These are phyloP conservation scores for Quercus cerris DNA, from an alignment of 306 rosid genomes.

Conservation along the genomic window DNA sequence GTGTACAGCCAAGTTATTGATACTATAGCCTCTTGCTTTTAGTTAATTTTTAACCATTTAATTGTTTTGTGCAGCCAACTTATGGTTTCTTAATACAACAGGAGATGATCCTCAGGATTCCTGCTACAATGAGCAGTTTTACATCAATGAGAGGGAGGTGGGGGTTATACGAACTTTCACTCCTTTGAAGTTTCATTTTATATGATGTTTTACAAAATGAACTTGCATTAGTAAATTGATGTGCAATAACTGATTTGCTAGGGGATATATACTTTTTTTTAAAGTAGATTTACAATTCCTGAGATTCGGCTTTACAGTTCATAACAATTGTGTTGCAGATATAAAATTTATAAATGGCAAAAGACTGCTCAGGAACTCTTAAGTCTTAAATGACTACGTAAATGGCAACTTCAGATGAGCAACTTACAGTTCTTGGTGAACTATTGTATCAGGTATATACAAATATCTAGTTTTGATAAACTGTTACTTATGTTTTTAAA, in stretches of 20 bases:
- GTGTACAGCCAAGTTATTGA: not conserved
- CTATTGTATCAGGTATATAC: constrained; percentile 78
- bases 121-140: no score
- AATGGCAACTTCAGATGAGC: constrained; percentile 49
- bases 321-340: constrained; percentile 49
- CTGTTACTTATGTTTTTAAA: not conserved
- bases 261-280: not conserved
- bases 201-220: not conserved
- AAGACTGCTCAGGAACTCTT: no score
- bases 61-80: not conserved
- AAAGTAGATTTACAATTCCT: not conserved
- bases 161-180: not conserved
- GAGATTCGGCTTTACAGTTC: constrained; percentile 10
- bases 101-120: not conserved
- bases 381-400: no score
- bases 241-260: not conserved
- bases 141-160: no score
- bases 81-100: not conserved
- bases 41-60: not conserved
- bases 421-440: constrained; percentile 86
- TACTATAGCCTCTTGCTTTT: not conserved
- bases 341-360: no score
- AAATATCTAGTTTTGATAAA: not conserved
- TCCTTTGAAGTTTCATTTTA: not conserved
- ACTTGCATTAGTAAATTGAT: not conserved